phyloP scores from a whole-genome alignment of 495 filamentous ascomycete genomes.

The Penicillium dipodomyicola region DNA sequence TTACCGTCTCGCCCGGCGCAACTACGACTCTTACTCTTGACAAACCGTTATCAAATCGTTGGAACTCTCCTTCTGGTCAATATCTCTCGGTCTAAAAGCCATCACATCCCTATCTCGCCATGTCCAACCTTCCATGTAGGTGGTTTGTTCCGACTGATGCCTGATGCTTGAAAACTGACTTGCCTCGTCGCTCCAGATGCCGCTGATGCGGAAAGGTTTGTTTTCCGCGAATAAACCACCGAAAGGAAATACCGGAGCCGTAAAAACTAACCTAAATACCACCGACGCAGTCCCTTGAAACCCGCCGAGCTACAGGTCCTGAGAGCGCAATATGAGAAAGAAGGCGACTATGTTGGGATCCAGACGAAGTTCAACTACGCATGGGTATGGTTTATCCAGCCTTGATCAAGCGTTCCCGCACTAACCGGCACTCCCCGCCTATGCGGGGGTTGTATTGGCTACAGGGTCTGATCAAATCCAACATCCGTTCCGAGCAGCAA shows the following conservation, averaged over 20 bases:
- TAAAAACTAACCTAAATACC: conserved; percentile 16
- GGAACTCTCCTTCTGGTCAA: neutral
- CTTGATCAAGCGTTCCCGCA: neutral
- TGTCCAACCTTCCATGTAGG: conserved; percentile 75
- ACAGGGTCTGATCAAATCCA: conserved; percentile 93
- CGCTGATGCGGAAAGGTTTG: conserved; percentile 92
- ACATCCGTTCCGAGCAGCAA: conserved; percentile 80
- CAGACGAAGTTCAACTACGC: conserved; percentile 99
- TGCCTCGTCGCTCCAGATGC: conserved; percentile 62
- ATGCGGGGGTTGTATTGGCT: conserved; percentile 13
- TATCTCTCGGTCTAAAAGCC: neutral
- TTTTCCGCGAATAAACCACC: conserved; percentile 36
- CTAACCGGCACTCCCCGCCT: conserved; percentile 17
- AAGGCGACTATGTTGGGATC: conserved; percentile 91
- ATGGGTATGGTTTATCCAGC: conserved; percentile 60
- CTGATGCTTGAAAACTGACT: conserved; percentile 21
- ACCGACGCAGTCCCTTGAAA: conserved; percentile 67
- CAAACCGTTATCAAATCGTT: neutral
- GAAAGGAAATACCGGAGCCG: neutral
- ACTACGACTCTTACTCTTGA: neutral
- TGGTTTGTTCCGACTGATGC: conserved; percentile 21
- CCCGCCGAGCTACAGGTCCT: conserved; percentile 87
- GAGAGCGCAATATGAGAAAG: conserved; percentile 90
- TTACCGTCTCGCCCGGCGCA: conserved; percentile 1
- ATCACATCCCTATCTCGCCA: conserved; percentile 27